Evolutionary conservation across 2,329 filamentous ascomycete species (phyloP).

Genomic region (Aspergillus cejpii): DNA sequence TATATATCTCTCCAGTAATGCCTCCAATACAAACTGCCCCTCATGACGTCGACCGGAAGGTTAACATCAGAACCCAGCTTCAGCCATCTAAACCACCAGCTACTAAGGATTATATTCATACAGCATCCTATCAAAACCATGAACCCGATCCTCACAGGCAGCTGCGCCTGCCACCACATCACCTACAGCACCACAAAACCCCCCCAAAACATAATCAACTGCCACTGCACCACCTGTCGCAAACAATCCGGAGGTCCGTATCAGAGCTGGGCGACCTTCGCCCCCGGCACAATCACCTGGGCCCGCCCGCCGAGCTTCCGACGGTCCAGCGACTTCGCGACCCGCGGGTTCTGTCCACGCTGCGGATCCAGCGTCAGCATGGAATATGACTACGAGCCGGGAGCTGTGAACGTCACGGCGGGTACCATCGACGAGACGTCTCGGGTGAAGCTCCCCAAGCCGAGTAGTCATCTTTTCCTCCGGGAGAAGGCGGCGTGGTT

Average conservation of each 20-base stretch:
- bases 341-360: conserved; percentile 41
- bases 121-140: no score
- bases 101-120: no score
- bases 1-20: no score
- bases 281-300: conserved; percentile 31
- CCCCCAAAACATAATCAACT: conserved; percentile 37
- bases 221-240: conserved; percentile 47
- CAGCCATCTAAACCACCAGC: no score
- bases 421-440: conserved; percentile 39
- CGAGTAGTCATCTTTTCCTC: conserved; percentile 41
- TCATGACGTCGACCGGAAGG: background rate
- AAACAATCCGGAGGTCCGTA: conserved; percentile 44
- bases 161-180: conserved; percentile 42
- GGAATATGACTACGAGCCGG: conserved; percentile 31
- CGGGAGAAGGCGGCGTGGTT: conserved; percentile 38
- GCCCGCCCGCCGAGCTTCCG: conserved; percentile 25
- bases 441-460: conserved; percentile 20
- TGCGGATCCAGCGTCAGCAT: conserved; percentile 46
- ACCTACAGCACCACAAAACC: conserved; percentile 36
- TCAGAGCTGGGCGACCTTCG: conserved; percentile 40
- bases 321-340: conserved; percentile 37
- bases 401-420: conserved; percentile 32
- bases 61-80: no score
- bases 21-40: no score
- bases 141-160: conserved; percentile 32